phyloP scores from a whole-genome alignment of 2,329 filamentous ascomycete species.

The Penicillium sp. region DNA sequence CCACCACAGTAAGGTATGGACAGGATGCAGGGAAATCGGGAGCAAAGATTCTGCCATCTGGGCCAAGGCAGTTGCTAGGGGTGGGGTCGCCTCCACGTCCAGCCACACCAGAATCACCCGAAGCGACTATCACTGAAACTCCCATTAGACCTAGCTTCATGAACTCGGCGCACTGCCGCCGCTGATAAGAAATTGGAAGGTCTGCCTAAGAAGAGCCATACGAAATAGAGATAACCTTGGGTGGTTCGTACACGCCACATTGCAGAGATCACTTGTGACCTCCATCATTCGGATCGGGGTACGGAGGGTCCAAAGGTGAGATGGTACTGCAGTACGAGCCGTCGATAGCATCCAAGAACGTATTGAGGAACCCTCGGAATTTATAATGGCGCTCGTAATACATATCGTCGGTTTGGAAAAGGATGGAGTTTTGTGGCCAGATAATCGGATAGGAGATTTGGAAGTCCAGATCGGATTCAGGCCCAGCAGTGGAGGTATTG shows the following conservation, averaged over 20 bases:
- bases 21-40: constrained; percentile 40
- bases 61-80: constrained; percentile 35
- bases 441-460: constrained; percentile 48
- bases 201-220: constrained; percentile 36
- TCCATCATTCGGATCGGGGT: constrained; percentile 39
- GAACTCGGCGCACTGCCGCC: constrained; percentile 44
- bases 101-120: constrained; percentile 48
- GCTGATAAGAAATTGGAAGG: constrained; percentile 36
- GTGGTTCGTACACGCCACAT: constrained; percentile 44
- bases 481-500: constrained; percentile 29
- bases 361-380: constrained; percentile 45
- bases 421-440: constrained; percentile 49
- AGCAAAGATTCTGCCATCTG: constrained; percentile 34
- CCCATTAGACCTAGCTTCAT: constrained; percentile 53
- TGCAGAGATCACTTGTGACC: constrained; percentile 45
- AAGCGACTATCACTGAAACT: constrained; percentile 47
- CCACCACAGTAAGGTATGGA: constrained; percentile 38
- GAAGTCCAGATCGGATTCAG: constrained; percentile 48
- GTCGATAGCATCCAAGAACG: constrained; percentile 50
- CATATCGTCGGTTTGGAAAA: constrained; percentile 49
- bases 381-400: constrained; percentile 40
- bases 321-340: constrained; percentile 51
- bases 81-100: constrained; percentile 30
- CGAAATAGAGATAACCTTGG: constrained; percentile 39
- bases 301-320: constrained; percentile 42